phyloP scores from a whole-genome alignment of 306 rosid species.

The Fragaria nilgerrensis region DNA sequence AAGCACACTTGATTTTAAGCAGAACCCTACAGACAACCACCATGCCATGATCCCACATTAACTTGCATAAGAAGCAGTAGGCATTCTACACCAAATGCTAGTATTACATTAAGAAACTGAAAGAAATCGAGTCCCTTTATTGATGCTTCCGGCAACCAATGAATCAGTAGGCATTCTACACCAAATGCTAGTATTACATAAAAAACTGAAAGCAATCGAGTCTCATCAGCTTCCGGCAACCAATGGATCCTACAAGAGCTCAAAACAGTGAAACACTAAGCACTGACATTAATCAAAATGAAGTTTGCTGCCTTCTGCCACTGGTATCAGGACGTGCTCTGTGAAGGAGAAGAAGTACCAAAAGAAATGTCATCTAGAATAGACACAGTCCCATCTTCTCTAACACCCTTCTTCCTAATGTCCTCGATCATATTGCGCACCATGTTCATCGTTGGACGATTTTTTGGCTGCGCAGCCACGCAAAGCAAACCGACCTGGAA shows the following conservation, averaged over 20 bases:
- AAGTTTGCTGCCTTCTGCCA: neutral
- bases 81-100: neutral
- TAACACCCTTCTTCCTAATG: slow-evolving; percentile 14
- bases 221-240: neutral
- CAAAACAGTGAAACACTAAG: neutral
- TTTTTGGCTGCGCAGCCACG: slow-evolving; percentile 16
- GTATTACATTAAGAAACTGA: neutral
- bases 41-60: neutral
- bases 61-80: neutral
- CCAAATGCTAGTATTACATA: neutral
- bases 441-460: slow-evolving; percentile 27
- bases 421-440: slow-evolving; percentile 30
- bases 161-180: neutral
- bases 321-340: neutral
- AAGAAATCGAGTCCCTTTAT: neutral
- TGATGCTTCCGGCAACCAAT: neutral
- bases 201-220: neutral
- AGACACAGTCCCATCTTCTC: slow-evolving; percentile 1
- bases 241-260: neutral
- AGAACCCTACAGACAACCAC: neutral
- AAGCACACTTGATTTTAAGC: neutral
- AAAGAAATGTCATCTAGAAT: slow-evolving; percentile 20
- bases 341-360: slow-evolving; percentile 7
- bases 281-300: neutral
- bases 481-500: slow-evolving; percentile 27